Conservation (phyloP, 108 stramenopile species). For the Pseudonitzschia multistriata region DNA sequence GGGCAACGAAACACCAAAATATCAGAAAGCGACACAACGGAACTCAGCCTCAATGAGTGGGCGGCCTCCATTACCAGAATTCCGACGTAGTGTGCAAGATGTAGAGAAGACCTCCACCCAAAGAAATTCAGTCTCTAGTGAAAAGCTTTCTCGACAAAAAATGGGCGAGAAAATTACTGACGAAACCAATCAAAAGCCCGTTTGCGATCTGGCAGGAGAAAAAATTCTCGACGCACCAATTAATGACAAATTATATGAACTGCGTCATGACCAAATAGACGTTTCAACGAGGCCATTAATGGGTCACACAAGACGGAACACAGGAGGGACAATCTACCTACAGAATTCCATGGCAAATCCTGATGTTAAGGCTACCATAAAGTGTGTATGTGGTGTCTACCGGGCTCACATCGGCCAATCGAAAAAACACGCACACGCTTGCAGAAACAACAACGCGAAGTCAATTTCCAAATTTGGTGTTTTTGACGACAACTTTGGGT, state of each 20-base stretch:
- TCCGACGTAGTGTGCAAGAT: background rate
- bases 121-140: background rate
- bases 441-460: background rate
- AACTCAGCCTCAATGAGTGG: slow-evolving; percentile 10
- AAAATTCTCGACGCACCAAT: slow-evolving; percentile 1
- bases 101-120: too few species aligned
- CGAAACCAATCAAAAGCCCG: background rate
- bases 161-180: background rate
- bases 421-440: background rate
- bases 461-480: background rate
- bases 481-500: slow-evolving; percentile 12
- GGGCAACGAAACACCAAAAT: background rate
- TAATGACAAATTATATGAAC: background rate
- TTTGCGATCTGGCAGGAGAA: background rate
- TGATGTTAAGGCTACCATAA: slow-evolving; percentile 92
- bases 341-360: slow-evolving; percentile 85
- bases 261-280: background rate
- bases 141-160: background rate
- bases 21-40: background rate
- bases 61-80: slow-evolving; percentile 32
- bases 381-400: slow-evolving; percentile 90
- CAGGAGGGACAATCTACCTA: slow-evolving; percentile 91
- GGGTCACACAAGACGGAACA: slow-evolving; percentile 68
- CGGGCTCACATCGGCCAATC: slow-evolving; percentile 73
- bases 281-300: background rate